Evolutionary conservation across 1,284 basidiomycete species (phyloP), one percentile per base, ranked within the genome.

Genomic region (Ceratobasidium sp.): DNA sequence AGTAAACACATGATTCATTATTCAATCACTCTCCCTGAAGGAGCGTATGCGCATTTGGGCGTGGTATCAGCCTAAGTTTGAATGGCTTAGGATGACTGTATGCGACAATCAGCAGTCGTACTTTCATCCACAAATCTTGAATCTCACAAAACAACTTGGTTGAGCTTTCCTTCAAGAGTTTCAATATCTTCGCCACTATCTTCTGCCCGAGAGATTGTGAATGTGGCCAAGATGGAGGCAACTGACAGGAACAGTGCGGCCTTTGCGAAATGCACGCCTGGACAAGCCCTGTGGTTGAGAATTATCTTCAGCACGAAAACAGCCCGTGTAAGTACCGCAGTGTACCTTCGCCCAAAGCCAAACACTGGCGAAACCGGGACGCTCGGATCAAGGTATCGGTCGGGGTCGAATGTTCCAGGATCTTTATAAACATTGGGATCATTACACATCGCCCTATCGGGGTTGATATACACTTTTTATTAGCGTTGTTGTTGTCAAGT

Each of bases 391-490:
- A 83, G 33, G 77, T 86, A 89, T 45, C 88, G 82, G 35, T 85
- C 84, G 6, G 88, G 88, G n/a, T 82, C 79, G 79, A 89, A 89
- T 2, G 77, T 77, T 60, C 83, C 82, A 26, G 87, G 88, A 23
- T 86, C 80, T 10, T 84, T 83, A 79, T 87, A 89, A 3, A 83
- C 75, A 7, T 78, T 77, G 15, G 84, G 80, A 76, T 89, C 85
- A 65, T 87, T 85, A 76, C 86, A 81, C 56, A 89, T 83, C 28
- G 85, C 86, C 88, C 88, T 88, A 60, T 81, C 47, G 17, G 17
- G 39, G 39, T 42, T 42, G 7, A 7, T 7, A 60, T 28, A 26
- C 28, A 17, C 4, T 56, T 23, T 35, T 58, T 8, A n/a, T 8
- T 13, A 26, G 13, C 17, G 15, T 60, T 60, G 1, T 6, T 28